Evolutionary conservation across 2,329 filamentous ascomycete genomes (phyloP).

Genomic region (Cladosporium phlei): DNA sequence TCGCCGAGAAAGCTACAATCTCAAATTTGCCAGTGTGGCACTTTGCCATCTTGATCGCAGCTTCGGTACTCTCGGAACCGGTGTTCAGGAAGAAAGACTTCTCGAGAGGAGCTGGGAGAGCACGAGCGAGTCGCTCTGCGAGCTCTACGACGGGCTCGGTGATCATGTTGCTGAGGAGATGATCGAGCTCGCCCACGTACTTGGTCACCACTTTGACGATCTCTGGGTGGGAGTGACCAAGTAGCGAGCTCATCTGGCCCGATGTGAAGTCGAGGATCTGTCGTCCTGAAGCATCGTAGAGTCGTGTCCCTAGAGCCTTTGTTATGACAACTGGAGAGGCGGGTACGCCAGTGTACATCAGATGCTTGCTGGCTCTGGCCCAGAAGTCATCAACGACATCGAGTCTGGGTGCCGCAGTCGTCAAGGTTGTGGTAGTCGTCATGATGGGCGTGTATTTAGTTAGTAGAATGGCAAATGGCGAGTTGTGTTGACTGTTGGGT

Average conservation of each 20-base stretch:
- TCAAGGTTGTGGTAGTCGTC: not conserved
- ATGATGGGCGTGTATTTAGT: too few species aligned
- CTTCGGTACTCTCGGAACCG: conserved; percentile 52
- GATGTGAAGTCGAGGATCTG: conserved; percentile 55
- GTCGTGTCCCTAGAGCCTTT: conserved; percentile 41
- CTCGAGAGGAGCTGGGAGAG: conserved; percentile 47
- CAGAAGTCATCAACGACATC: conserved; percentile 25
- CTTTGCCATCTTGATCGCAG: conserved; percentile 62
- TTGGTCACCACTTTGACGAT: conserved; percentile 50
- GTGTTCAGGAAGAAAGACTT: conserved; percentile 55
- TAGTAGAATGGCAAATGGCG: too few species aligned
- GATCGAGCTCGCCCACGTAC: conserved; percentile 50
- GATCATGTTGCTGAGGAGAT: conserved; percentile 55
- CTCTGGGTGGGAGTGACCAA: conserved; percentile 54
- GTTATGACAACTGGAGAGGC: conserved; percentile 41
- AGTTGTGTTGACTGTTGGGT: too few species aligned
- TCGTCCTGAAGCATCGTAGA: conserved; percentile 43
- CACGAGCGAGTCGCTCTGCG: conserved; percentile 44
- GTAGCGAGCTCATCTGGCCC: conserved; percentile 54
- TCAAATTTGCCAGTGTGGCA: conserved; percentile 61
- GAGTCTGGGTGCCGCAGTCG: not conserved
- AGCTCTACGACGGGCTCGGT: conserved; percentile 52
- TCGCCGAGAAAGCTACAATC: conserved; percentile 55
- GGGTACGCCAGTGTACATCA: conserved; percentile 42
- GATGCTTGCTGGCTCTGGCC: conserved; percentile 36